phyloP scores from a whole-genome alignment of 768 basidiomycete genomes.

The Kwoniella sp. region DNA sequence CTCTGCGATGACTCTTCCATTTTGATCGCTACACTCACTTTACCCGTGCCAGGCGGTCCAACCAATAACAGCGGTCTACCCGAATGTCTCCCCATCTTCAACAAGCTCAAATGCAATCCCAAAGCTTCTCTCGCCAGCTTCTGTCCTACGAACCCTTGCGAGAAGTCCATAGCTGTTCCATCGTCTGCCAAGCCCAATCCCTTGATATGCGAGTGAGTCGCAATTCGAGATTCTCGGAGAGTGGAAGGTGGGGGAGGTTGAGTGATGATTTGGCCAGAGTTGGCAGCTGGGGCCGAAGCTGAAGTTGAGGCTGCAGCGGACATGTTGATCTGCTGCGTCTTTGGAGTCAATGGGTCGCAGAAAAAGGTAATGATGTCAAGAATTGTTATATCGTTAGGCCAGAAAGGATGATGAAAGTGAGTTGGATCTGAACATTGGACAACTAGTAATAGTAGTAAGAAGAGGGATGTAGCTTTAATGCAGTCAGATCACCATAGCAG shows the following conservation, averaged over 20 bases:
- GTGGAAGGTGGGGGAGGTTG: conserved; percentile 50
- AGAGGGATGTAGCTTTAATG: not conserved
- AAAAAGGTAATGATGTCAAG: not conserved
- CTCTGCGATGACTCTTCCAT: too few species aligned
- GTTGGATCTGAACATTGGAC: not conserved
- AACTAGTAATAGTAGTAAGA: not conserved
- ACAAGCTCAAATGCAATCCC: conserved; percentile 51
- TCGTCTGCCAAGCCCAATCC: conserved; percentile 86
- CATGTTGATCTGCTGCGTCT: not conserved
- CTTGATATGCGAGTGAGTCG: conserved; percentile 90
- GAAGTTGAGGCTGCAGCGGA: conserved; percentile 18
- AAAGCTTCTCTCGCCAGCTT: conserved; percentile 73
- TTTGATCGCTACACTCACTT: conserved; percentile 55
- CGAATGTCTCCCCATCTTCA: conserved; percentile 59
- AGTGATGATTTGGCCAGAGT: conserved; percentile 41
- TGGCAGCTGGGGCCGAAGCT: conserved; percentile 21
- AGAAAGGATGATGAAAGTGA: not conserved
- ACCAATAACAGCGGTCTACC: conserved; percentile 89
- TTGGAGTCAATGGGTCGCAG: not conserved
- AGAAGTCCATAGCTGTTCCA: conserved; percentile 71
- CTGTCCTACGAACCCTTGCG: conserved; percentile 89
- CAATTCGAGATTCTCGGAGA: conserved; percentile 50
- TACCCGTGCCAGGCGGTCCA: conserved; percentile 95
- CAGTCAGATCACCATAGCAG: not conserved
- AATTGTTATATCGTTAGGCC: not conserved